Percentiles rank a stretch among this genome's conserved stretches.
Evolutionary conservation across 2,329 filamentous ascomycete species (phyloP).

Genomic region (Cladorrhinum sp.): DNA sequence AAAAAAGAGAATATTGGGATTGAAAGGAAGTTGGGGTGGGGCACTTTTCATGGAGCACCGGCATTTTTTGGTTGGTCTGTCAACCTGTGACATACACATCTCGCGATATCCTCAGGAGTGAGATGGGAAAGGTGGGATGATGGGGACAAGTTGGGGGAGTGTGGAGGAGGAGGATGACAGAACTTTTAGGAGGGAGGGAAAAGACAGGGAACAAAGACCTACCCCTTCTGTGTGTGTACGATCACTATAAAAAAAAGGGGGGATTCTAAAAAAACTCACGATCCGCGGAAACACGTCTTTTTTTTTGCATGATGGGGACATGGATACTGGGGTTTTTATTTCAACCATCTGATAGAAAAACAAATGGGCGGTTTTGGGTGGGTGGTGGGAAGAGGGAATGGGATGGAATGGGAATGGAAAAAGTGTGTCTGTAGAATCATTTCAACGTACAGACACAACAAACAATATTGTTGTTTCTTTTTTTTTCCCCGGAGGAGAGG

Average conservation of each 20-base stretch:
- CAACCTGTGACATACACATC: background rate
- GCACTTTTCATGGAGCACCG: background rate
- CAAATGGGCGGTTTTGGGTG: background rate
- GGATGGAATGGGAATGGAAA: no score
- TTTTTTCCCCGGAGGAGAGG: background rate
- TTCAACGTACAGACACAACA: background rate
- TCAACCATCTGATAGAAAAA: background rate
- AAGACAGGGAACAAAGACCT: background rate
- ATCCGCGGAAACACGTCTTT: background rate
- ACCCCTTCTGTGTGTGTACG: background rate
- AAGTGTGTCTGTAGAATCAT: background rate
- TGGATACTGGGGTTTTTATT: background rate
- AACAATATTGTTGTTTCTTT: no score
- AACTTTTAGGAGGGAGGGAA: no score
- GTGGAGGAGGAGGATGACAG: background rate
- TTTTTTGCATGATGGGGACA: background rate
- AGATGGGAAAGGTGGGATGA: background rate
- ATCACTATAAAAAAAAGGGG: background rate
- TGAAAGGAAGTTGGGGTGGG: no score
- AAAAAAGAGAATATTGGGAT: no score
- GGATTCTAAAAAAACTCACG: background rate
- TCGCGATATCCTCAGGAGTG: background rate
- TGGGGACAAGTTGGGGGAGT: no score
- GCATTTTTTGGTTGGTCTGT: background rate
- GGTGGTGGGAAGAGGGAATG: no score